Evolutionary conservation across 371 early-diverging fungal genomes (phyloP).

Genomic region (Apophysomyces trapeziformis): DNA sequence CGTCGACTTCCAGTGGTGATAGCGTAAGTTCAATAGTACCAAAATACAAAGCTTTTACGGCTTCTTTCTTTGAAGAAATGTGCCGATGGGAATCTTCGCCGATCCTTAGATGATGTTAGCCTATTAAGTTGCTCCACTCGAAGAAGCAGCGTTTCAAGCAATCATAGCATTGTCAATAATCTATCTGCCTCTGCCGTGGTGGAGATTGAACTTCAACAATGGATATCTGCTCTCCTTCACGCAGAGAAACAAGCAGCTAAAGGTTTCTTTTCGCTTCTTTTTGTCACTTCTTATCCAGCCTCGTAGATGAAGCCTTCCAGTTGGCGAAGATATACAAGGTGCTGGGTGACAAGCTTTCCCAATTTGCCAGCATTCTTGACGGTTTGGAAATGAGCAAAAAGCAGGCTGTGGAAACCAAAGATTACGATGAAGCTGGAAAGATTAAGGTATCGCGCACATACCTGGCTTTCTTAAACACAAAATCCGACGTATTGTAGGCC

Average conservation of each 20-base stretch:
- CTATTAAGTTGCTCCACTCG: conserved; percentile 35
- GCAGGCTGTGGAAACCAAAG: conserved; percentile 68
- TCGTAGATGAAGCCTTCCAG: conserved; percentile 56
- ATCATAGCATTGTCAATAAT: conserved; percentile 24
- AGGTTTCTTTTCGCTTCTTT: conserved; percentile 11
- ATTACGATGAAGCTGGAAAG: conserved; percentile 77
- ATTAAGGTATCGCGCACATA: conserved; percentile 54
- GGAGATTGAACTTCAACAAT: conserved; percentile 34
- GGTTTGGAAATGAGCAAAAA: conserved; percentile 61
- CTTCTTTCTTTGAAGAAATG: conserved; percentile 13
- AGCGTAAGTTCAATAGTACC: neutral
- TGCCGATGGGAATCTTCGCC: conserved; percentile 6
- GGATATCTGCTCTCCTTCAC: conserved; percentile 24
- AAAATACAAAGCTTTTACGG: neutral
- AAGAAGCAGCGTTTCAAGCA: conserved; percentile 37
- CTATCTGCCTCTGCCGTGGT: conserved; percentile 22
- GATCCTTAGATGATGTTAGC: conserved; percentile 30
- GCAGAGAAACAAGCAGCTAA: conserved; percentile 37
- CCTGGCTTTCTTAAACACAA: neutral
- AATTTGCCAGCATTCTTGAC: conserved; percentile 61
- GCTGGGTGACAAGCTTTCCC: conserved; percentile 36
- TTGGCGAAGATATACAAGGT: conserved; percentile 60
- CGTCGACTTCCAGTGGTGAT: conserved; percentile 4
- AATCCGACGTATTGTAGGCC: conserved; percentile 19
- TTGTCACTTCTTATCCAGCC: neutral